phyloP scores from a whole-genome alignment of 495 filamentous ascomycete species.

The Talaromyces trachyspermus region DNA sequence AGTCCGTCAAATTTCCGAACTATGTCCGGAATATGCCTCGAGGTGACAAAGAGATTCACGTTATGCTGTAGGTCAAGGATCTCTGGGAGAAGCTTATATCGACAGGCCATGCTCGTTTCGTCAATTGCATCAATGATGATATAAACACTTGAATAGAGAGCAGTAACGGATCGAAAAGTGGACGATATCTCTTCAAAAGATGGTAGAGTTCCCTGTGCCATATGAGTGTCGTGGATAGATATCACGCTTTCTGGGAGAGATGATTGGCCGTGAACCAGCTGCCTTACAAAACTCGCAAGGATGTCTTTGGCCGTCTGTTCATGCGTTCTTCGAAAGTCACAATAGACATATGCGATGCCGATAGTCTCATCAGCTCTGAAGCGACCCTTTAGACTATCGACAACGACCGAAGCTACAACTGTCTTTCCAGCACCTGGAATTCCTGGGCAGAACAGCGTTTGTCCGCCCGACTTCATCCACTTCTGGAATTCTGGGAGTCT shows the following conservation, averaged over 20 bases:
- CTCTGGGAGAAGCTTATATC: background rate
- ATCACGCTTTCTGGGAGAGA: conserved; percentile 7
- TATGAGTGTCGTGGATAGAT: conserved; percentile 11
- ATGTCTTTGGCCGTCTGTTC: conserved; percentile 12
- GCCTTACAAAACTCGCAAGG: conserved; percentile 18
- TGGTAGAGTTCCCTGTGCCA: conserved; percentile 13
- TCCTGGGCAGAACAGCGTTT: conserved; percentile 38
- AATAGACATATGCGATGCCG: conserved; percentile 27
- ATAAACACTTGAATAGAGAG: conserved; percentile 13
- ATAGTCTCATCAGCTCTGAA: conserved; percentile 13
- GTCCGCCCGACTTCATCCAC: conserved; percentile 20
- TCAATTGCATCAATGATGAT: conserved; percentile 36
- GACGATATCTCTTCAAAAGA: conserved; percentile 20
- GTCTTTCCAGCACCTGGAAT: conserved; percentile 38
- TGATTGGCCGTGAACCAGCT: conserved; percentile 16
- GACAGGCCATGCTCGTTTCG: conserved; percentile 24
- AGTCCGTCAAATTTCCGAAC: conserved; percentile 8
- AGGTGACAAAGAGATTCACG: conserved; percentile 28
- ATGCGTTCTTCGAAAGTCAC: conserved; percentile 13
- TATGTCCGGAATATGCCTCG: conserved; percentile 16
- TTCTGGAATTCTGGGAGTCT: conserved; percentile 23
- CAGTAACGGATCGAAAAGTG: conserved; percentile 18
- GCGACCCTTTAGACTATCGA: conserved; percentile 18
- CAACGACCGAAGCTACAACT: conserved; percentile 26
- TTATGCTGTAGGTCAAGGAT: conserved; percentile 20